Evolutionary conservation across 768 basidiomycete species (phyloP).

Genomic region (Suillus brevipes): DNA sequence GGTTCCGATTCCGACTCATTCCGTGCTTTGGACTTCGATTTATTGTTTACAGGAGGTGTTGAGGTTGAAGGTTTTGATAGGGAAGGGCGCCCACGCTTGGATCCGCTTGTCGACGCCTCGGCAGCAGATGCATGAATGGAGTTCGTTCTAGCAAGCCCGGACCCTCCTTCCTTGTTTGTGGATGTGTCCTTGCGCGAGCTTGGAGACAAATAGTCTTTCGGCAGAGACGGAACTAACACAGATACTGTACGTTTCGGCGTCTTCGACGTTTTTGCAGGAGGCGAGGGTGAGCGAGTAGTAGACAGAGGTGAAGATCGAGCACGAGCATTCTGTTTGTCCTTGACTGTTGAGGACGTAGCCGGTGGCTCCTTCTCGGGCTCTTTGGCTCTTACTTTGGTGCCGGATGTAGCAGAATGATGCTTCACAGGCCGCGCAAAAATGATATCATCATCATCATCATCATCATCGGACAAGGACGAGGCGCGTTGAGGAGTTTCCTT

Average conservation of each 20-base stretch:
- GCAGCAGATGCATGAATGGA: conserved; percentile 25
- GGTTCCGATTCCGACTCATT: conserved; percentile 7
- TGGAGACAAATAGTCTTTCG: conserved; percentile 28
- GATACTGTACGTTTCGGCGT: conserved; percentile 25
- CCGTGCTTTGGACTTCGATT: conserved; percentile 4
- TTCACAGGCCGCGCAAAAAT: conserved; percentile 3
- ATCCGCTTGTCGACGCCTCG: conserved; percentile 22
- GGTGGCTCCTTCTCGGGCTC: conserved; percentile 5
- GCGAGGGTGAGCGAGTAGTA: conserved; percentile 9
- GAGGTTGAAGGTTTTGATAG: conserved; percentile 14
- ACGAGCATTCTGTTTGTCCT: conserved; percentile 7
- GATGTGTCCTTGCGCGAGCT: conserved; percentile 7
- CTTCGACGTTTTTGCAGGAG: conserved; percentile 8
- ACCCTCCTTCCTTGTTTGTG: conserved; percentile 3
- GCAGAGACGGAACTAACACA: conserved; percentile 30
- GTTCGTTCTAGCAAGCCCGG: conserved; percentile 13
- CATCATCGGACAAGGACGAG: neutral
- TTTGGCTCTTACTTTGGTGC: neutral
- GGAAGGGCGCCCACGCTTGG: conserved; percentile 21
- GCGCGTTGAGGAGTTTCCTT: conserved; percentile 6
- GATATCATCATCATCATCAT: neutral
- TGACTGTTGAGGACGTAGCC: conserved; percentile 2
- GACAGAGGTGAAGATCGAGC: conserved; percentile 12
- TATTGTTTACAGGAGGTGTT: conserved; percentile 7
- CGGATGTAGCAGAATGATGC: neutral